A percentile compares a stretch with the other conserved stretches of the same genome.
Conservation (phyloP, 2,329 filamentous ascomycete genomes). For the Aspergillus ruber region DNA sequence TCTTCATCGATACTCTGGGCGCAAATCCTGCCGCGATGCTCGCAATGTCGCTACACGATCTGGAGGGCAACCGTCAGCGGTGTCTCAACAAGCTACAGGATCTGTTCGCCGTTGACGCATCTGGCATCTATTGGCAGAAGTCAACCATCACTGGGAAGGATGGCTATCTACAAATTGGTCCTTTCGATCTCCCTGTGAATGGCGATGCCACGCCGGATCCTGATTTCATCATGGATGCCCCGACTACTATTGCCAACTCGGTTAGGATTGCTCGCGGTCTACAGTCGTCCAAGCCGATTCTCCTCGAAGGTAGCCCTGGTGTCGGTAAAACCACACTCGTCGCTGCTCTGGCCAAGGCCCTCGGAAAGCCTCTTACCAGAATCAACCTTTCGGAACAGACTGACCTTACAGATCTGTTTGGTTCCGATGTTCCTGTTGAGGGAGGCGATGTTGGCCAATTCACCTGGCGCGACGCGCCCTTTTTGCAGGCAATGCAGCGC, state of each 20-base stretch:
- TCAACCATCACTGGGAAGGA: conserved; percentile 54
- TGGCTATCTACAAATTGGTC: conserved; percentile 59
- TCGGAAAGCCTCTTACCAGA: conserved; percentile 75
- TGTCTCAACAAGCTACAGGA: conserved; percentile 68
- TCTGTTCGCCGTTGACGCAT: conserved; percentile 60
- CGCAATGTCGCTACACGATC: conserved; percentile 61
- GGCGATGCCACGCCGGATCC: conserved; percentile 46
- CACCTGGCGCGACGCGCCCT: conserved; percentile 91
- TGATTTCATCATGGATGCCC: conserved; percentile 74
- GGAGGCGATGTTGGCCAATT: conserved; percentile 87
- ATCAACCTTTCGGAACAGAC: conserved; percentile 99
- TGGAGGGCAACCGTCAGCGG: conserved; percentile 62
- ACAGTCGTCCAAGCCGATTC: conserved; percentile 81
- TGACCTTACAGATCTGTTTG: conserved; percentile 94
- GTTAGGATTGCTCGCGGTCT: conserved; percentile 87
- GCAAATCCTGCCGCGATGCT: conserved; percentile 89
- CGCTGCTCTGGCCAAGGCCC: conserved; percentile 70
- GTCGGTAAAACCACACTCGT: conserved; percentile 96
- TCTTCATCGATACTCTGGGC: conserved; percentile 91
- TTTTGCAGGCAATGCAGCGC: conserved; percentile 91
- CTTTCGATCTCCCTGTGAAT: conserved; percentile 61
- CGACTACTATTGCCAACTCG: conserved; percentile 81
- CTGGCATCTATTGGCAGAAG: conserved; percentile 57
- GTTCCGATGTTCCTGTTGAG: conserved; percentile 91
- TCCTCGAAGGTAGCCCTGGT: conserved; percentile 94